Evolutionary conservation across 495 filamentous ascomycete species (phyloP).

Genomic region (Neurospora sp.): DNA sequence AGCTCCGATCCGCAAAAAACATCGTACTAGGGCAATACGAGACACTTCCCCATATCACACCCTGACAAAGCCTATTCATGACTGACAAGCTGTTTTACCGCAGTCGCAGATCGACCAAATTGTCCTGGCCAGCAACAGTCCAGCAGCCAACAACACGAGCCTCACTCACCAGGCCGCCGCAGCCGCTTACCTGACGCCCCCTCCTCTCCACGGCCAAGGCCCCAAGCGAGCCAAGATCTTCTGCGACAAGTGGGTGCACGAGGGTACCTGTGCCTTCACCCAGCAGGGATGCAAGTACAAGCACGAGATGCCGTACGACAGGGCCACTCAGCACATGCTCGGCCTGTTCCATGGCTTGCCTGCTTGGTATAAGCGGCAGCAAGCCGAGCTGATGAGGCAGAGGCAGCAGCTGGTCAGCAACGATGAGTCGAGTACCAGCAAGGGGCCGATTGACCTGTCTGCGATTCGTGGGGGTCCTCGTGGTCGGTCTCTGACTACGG

Average conservation of each 20-base stretch:
- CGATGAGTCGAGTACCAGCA: not conserved
- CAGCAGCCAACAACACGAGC: not conserved
- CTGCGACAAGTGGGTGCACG: slow-evolving; percentile 80
- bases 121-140: not conserved
- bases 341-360: slow-evolving; percentile 49
- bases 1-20: not conserved
- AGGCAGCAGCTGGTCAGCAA: not conserved
- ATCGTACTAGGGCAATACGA: not conserved
- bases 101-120: slow-evolving; percentile 15
- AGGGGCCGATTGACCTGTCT: not conserved
- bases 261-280: slow-evolving; percentile 72
- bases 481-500: not conserved
- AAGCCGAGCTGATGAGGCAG: slow-evolving; percentile 27
- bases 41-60: not conserved
- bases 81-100: not conserved
- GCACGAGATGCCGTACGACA: slow-evolving; percentile 72
- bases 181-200: not conserved
- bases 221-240: slow-evolving; percentile 52
- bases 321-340: slow-evolving; percentile 46
- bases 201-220: not conserved
- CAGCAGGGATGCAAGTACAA: slow-evolving; percentile 80
- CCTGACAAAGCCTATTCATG: not conserved
- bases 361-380: slow-evolving; percentile 41
- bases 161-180: not conserved
- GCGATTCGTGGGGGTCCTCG: not conserved